Conservation (phyloP, 106 monocot genomes). For the Allium fistulosum region DNA sequence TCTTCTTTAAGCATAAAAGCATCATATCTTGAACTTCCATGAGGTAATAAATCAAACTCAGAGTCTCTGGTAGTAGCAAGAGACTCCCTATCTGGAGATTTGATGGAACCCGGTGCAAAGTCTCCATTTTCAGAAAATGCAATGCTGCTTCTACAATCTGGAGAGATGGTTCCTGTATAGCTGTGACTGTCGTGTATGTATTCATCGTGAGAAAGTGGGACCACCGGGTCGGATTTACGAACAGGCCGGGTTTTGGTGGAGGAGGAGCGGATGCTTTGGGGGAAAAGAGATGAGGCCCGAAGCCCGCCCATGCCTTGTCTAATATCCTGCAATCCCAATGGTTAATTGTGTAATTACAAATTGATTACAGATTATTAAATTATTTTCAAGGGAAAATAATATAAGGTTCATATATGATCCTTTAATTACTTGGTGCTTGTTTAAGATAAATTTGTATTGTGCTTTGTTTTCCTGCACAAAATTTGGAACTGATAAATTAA, state of each 20-base stretch:
- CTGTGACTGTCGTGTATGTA: constrained; percentile 17
- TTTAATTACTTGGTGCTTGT: no score
- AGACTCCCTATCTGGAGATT: constrained; percentile 23
- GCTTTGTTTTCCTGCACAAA: no score
- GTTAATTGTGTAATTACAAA: no score
- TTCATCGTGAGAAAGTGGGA: constrained; percentile 17
- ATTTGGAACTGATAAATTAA: no score
- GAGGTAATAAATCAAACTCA: constrained; percentile 46
- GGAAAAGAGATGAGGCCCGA: constrained; percentile 77
- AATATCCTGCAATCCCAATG: constrained; percentile 52
- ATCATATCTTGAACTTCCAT: constrained; percentile 73
- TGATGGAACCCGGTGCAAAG: constrained; percentile 2
- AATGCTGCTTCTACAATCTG: constrained; percentile 9
- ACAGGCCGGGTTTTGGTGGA: constrained; percentile 30
- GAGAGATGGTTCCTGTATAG: constrained; percentile 18
- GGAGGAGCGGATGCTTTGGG: constrained; percentile 70
- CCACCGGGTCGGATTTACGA: constrained; percentile 37
- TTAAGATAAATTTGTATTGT: no score
- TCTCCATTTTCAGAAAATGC: constrained; percentile 15
- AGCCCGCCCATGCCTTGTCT: constrained; percentile 68
- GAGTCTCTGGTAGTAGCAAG: constrained; percentile 34
- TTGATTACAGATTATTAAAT: no score
- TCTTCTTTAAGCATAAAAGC: constrained; percentile 74
- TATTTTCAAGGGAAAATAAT: no score
- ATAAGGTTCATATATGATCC: no score